Evolutionary conservation across 495 filamentous ascomycete species (phyloP).

Genomic region (Coniosporium apollinis): DNA sequence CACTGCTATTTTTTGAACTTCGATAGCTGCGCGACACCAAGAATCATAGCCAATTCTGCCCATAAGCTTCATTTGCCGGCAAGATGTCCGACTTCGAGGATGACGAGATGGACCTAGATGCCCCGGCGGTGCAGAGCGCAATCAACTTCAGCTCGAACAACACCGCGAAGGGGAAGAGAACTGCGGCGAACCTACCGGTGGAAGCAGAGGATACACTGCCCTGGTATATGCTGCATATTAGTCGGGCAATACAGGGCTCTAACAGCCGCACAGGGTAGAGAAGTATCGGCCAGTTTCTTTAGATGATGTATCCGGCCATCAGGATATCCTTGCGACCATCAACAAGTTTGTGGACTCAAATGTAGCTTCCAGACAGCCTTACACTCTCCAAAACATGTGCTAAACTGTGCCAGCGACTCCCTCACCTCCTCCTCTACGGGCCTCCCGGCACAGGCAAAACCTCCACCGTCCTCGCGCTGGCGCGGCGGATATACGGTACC

Average conservation of each 20-base stretch:
- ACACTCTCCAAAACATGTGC: background rate
- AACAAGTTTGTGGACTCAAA: constrained; percentile 92
- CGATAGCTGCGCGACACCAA: no score
- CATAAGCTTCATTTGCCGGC: no score
- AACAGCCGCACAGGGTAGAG: constrained; percentile 56
- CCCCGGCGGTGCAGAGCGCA: constrained; percentile 36
- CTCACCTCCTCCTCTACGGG: constrained; percentile 73
- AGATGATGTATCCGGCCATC: constrained; percentile 88
- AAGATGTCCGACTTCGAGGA: constrained; percentile 20
- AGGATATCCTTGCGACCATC: constrained; percentile 92
- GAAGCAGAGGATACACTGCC: constrained; percentile 88
- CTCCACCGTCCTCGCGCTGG: constrained; percentile 48
- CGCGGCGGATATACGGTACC: constrained; percentile 77
- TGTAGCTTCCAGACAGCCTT: constrained; percentile 25
- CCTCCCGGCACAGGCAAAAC: constrained; percentile 32
- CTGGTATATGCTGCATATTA: constrained; percentile 44
- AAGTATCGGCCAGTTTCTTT: constrained; percentile 87
- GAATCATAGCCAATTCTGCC: no score
- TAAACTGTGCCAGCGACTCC: constrained; percentile 39
- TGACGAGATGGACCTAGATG: constrained; percentile 57
- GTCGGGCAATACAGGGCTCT: background rate
- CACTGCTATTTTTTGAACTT: no score
- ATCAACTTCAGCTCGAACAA: constrained; percentile 44
- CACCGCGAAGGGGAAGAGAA: constrained; percentile 66
- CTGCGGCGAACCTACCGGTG: constrained; percentile 79